Evolutionary conservation across 140 eudicot species (phyloP).

Genomic region (Eryngium alpinum): DNA sequence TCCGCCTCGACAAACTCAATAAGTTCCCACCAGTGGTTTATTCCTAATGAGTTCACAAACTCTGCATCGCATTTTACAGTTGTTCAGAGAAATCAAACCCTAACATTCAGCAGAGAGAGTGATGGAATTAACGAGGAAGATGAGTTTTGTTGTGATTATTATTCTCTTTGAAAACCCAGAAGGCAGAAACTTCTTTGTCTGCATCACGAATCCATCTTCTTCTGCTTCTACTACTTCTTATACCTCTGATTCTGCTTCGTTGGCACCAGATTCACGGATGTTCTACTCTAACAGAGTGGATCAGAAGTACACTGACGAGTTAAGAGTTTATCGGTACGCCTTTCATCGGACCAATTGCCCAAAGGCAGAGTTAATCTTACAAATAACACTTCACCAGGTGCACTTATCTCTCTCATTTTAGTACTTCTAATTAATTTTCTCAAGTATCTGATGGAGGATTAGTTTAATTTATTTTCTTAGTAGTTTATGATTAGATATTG

Average conservation of each 20-base stretch:
- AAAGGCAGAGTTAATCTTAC: slow-evolving; percentile 46
- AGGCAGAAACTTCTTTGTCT: slow-evolving; percentile 12
- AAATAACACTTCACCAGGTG: no score
- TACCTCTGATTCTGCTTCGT: neutral
- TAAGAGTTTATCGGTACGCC: slow-evolving; percentile 42
- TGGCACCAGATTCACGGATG: neutral
- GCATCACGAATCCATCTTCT: neutral
- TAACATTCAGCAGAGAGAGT: neutral
- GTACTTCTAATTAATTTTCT: no score
- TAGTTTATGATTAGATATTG: no score
- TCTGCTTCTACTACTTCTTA: slow-evolving; percentile 8
- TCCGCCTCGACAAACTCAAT: no score
- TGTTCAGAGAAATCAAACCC: neutral
- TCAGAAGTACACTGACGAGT: slow-evolving; percentile 5
- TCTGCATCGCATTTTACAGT: neutral
- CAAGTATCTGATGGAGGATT: no score
- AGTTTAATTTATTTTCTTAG: no score
- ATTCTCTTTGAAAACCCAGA: slow-evolving; percentile 34
- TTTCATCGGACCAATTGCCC: slow-evolving; percentile 66
- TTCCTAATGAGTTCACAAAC: no score
- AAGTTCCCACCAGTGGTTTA: no score
- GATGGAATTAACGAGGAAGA: slow-evolving; percentile 39
- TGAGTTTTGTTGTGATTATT: slow-evolving; percentile 39
- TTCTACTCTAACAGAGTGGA: neutral
- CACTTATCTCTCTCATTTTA: no score